A percentile compares a stretch with the other conserved stretches of the same genome.
Evolutionary conservation across 23 red algal genomes (phyloP).

Genomic region (Gracilaria gracilis): DNA sequence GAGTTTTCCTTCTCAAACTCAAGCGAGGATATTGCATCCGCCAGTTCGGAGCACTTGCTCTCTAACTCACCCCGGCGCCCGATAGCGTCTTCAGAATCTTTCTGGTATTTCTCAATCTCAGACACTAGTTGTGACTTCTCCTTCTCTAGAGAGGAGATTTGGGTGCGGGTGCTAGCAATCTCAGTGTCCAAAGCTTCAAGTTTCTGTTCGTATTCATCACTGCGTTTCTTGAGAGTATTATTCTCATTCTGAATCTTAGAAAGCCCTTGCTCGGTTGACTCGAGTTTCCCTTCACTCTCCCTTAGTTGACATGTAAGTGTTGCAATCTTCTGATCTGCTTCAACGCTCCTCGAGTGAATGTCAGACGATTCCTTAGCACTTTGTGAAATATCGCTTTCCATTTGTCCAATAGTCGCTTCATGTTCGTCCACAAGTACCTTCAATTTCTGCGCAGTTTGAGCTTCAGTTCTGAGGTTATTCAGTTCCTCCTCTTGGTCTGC

Average conservation of each 20-base stretch:
- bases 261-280: background rate
- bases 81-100: background rate
- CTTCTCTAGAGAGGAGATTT: background rate
- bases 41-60: conserved; percentile 2
- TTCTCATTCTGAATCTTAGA: background rate
- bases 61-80: conserved; percentile 18
- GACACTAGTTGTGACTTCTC: background rate
- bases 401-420: conserved; percentile 7
- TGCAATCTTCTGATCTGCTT: conserved; percentile 34
- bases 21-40: conserved; percentile 2
- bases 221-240: background rate
- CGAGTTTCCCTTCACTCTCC: background rate
- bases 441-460: background rate
- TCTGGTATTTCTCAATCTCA: background rate
- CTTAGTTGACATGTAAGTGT: conserved; percentile 11
- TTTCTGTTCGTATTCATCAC: background rate
- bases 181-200: background rate
- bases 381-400: conserved; percentile 24
- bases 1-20: conserved; percentile 5
- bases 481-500: background rate
- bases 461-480: conserved; percentile 1
- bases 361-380: conserved; percentile 14
- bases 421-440: conserved; percentile 2
- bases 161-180: background rate
- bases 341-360: conserved; percentile 35